Percentiles rank a stretch among this genome's conserved stretches.
These are phyloP conservation scores for Triticum urartu DNA, from an alignment of 176 grass and related monocot genomes.

Conservation along the genomic window DNA sequence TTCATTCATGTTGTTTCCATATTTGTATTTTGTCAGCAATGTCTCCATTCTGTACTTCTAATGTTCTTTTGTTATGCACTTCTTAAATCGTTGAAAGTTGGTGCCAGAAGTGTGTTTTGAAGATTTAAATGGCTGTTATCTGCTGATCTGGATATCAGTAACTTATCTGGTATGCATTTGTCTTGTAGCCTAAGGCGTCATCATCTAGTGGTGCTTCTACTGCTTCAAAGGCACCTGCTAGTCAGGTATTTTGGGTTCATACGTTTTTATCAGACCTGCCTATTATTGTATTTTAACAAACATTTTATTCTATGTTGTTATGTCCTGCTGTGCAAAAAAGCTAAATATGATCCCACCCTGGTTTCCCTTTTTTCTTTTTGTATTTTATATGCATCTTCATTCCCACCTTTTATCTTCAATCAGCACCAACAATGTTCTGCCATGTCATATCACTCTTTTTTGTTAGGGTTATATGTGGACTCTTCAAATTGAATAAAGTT, in stretches of 20 bases:
- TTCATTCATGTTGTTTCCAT: neutral
- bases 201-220: conserved; percentile 65
- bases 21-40: neutral
- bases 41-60: neutral
- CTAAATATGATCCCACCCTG: neutral
- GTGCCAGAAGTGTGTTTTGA: neutral
- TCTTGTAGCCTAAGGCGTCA: conserved; percentile 61
- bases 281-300: conserved; percentile 6
- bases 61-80: neutral
- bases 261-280: neutral
- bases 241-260: conserved; percentile 31
- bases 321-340: neutral
- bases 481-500: neutral
- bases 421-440: neutral
- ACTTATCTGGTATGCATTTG: conserved; percentile 8
- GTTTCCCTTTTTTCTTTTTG: neutral
- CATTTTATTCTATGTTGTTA: neutral
- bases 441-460: neutral
- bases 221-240: conserved; percentile 48
- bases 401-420: neutral
- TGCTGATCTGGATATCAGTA: conserved; percentile 17
- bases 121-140: neutral
- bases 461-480: neutral
- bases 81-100: neutral
- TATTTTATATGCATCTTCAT: neutral